Conservation (phyloP, 164 flowering plant species). For the Chimonanthus praecox region DNA sequence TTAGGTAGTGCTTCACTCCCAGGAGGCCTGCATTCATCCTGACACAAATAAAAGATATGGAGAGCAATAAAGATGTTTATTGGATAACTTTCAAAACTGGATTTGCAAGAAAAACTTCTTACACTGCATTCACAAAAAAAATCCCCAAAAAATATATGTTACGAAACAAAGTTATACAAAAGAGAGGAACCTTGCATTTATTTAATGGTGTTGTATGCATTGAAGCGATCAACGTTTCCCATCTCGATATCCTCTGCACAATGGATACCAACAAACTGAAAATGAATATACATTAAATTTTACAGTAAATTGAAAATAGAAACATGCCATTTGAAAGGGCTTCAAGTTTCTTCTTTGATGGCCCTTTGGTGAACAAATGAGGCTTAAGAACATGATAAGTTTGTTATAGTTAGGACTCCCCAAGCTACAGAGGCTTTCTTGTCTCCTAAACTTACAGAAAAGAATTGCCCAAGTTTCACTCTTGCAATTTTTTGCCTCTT, state of each 20-base stretch:
- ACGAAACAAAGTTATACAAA: background rate
- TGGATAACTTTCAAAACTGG: background rate
- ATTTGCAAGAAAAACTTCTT: too few relatives aligned
- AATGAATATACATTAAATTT: background rate
- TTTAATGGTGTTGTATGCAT: slow-evolving; percentile 18
- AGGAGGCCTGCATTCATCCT: slow-evolving; percentile 54
- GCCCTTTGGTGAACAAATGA: background rate
- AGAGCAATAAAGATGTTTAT: background rate
- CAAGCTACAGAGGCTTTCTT: too few relatives aligned
- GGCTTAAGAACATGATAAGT: background rate
- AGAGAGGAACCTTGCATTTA: slow-evolving; percentile 50
- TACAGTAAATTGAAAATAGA: background rate
- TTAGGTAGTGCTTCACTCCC: slow-evolving; percentile 77
- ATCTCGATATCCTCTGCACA: slow-evolving; percentile 48
- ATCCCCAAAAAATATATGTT: too few relatives aligned
- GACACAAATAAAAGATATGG: slow-evolving; percentile 5
- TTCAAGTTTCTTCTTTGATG: background rate
- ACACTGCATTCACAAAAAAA: background rate
- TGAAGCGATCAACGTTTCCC: slow-evolving; percentile 24
- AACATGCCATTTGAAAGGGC: background rate
- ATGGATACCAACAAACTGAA: background rate
- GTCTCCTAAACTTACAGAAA: too few relatives aligned
- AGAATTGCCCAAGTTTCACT: background rate
- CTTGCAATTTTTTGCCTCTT: background rate
- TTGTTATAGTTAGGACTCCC: background rate